Conservation (phyloP, 495 filamentous ascomycete genomes). For the Hypoxylon perforatum region DNA sequence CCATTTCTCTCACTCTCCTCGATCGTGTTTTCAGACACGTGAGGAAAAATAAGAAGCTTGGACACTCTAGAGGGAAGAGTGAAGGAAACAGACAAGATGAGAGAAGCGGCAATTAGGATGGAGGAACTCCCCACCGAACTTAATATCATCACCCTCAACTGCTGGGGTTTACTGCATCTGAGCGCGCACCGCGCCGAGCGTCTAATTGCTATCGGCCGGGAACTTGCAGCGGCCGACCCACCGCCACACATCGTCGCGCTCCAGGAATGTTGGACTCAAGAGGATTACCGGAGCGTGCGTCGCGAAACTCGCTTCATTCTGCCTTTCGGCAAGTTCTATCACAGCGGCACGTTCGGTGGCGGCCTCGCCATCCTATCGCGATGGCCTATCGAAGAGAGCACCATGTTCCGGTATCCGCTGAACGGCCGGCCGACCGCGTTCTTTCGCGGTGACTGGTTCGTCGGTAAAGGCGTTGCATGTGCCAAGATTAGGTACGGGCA, state of each 20-base stretch:
- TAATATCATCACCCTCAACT: conserved; percentile 87
- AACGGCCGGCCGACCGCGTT: conserved; percentile 95
- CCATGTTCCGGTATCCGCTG: conserved; percentile 86
- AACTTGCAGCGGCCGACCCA: conserved; percentile 72
- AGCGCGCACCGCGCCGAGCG: conserved; percentile 82
- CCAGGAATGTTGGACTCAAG: conserved; percentile 95
- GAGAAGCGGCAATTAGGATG: conserved; percentile 38
- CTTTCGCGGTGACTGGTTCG: conserved; percentile 92
- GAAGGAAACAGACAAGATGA: not conserved
- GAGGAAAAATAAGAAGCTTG: not conserved
- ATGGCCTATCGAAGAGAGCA: conserved; percentile 96
- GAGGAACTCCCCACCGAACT: conserved; percentile 63
- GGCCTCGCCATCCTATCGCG: conserved; percentile 91
- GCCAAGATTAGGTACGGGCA: conserved; percentile 81
- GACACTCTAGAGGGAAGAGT: not conserved
- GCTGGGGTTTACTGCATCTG: conserved; percentile 94
- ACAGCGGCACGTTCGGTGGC: conserved; percentile 86
- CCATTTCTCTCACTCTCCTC: not conserved
- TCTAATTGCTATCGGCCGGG: conserved; percentile 82
- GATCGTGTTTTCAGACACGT: not conserved
- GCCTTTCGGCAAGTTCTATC: conserved; percentile 96
- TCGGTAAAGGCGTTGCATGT: conserved; percentile 93
- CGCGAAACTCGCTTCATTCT: conserved; percentile 77
- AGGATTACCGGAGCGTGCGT: conserved; percentile 88
- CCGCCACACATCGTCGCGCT: conserved; percentile 87